Percentiles rank a stretch among this genome's conserved stretches.
Evolutionary conservation across 352 stramenopile species (phyloP).

Genomic region (Phytophthora syringae): DNA sequence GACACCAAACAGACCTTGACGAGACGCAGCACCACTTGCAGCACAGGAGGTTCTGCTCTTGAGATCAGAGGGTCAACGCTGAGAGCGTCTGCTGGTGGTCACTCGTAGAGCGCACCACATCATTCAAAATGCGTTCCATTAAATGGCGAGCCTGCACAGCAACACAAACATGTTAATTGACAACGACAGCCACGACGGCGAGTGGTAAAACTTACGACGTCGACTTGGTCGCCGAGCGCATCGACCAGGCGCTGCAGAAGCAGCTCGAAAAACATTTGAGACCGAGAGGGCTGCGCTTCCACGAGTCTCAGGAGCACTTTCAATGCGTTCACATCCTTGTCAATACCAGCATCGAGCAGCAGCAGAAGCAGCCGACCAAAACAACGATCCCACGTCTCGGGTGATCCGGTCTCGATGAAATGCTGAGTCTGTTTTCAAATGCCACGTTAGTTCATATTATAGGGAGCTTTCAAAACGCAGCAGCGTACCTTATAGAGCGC

Average conservation of each 20-base stretch:
- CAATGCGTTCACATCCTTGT: slow-evolving; percentile 57
- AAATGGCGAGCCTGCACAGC: slow-evolving; percentile 53
- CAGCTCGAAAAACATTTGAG: slow-evolving; percentile 62
- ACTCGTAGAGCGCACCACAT: slow-evolving; percentile 39
- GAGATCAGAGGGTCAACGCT: slow-evolving; percentile 51
- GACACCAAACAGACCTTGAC: slow-evolving; percentile 52
- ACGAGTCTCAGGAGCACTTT: slow-evolving; percentile 63
- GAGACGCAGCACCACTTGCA: slow-evolving; percentile 61
- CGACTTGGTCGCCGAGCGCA: slow-evolving; percentile 43
- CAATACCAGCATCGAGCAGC: slow-evolving; percentile 51
- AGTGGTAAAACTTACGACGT: slow-evolving; percentile 41
- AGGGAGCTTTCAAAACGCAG: not conserved
- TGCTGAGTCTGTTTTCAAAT: slow-evolving; percentile 35
- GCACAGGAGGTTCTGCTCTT: slow-evolving; percentile 41
- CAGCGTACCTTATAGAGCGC: slow-evolving; percentile 57
- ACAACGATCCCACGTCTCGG: slow-evolving; percentile 47
- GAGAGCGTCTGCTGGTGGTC: slow-evolving; percentile 46
- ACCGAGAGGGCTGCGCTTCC: slow-evolving; percentile 41
- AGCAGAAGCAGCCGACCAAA: slow-evolving; percentile 53
- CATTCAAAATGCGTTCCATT: slow-evolving; percentile 52
- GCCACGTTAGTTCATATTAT: slow-evolving; percentile 6
- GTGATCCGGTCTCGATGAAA: slow-evolving; percentile 31
- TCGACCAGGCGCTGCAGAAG: slow-evolving; percentile 67
- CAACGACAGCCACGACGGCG: not conserved
- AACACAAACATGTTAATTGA: not conserved